Evolutionary conservation across 805 yeast genomes (phyloP).

Genomic region (Wickerhamiella qilinensis): DNA sequence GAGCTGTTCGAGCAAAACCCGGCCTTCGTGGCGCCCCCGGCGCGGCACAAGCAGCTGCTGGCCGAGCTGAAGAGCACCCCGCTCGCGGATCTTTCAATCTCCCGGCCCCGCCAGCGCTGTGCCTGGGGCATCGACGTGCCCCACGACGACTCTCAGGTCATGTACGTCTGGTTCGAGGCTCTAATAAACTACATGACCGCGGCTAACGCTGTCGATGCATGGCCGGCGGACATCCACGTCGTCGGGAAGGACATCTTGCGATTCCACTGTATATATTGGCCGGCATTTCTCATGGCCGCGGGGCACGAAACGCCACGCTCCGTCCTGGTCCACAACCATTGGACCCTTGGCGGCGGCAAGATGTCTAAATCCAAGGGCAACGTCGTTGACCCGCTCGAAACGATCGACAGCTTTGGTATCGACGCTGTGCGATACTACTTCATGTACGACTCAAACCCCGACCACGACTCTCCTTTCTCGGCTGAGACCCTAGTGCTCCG

Average conservation of each 20-base stretch:
- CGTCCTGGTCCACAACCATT: constrained; percentile 82
- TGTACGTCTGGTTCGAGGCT: constrained; percentile 97
- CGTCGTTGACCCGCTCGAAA: constrained; percentile 77
- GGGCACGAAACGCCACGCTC: constrained; percentile 51
- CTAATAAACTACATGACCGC: constrained; percentile 63
- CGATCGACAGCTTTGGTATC: constrained; percentile 46
- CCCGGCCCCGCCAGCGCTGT: constrained; percentile 64
- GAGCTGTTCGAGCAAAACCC: constrained; percentile 33
- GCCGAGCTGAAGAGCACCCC: constrained; percentile 32
- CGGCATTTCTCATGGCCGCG: constrained; percentile 76
- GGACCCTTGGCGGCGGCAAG: constrained; percentile 78
- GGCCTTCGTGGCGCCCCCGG: constrained; percentile 47
- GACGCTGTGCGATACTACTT: constrained; percentile 51
- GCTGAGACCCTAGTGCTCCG: constrained; percentile 36
- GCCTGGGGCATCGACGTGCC: constrained; percentile 91
- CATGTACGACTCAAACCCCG: constrained; percentile 57
- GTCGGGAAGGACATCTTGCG: constrained; percentile 83
- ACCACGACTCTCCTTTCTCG: constrained; percentile 65
- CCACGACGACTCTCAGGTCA: constrained; percentile 52
- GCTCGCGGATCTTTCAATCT: constrained; percentile 63
- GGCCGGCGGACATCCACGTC: constrained; percentile 61
- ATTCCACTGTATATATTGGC: constrained; percentile 92
- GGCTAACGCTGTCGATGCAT: constrained; percentile 17
- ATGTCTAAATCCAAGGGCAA: constrained; percentile 92
- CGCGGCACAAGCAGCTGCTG: constrained; percentile 38